Base-by-base conservation (phyloP, 108 stramenopile species). In the Conticribra guillardii region DNA sequence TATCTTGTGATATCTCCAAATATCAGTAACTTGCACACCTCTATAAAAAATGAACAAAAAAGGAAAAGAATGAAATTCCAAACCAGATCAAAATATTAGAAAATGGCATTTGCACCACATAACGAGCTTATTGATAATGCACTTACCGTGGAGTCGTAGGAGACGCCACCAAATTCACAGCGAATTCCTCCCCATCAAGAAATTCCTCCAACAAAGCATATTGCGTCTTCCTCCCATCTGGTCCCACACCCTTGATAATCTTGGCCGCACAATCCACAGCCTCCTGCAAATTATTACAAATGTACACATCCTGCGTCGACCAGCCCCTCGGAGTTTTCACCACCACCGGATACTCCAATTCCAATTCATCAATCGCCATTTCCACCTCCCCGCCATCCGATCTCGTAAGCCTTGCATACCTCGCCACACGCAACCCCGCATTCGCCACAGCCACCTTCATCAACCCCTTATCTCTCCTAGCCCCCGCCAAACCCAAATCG, bases 371-470 rank as follows among this genome's bases (percentile, higher is more conserved):
- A 15, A 85, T 59, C 11, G 81, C 78, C 1, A 31, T 15, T 11
- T 34, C 31, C 17, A 85, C 74, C 46, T 85, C 84, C n/a, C 33
- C 27, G 17, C 80, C 80, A 54, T 76, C 54, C 2, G 74, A 69
- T 2, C 69, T 33, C 14, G 80, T 79, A 22, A 85, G 46, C 15
- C 84, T 62, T 5, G 84, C 84, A 63, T 77, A 85, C 56, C 76
- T 85, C 22, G 84, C 81, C 21, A 82, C 78, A 32, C 81, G 72
- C 17, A 85, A 53, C 21, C 84, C 84, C 3, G 76, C 79, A 64
- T 85, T 85, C 21, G 84, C 77, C 18, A 85, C 84, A 5, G 81
- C 80, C 48, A 73, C 22, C 61, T 85, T 85, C 84, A 85, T 85
- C 32, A 85, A 70, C 14, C 78, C 84, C 60, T 85, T 85, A 57